Evolutionary conservation across 345 rosid genomes (phyloP).

Genomic region (Moricandia moricandioides): DNA sequence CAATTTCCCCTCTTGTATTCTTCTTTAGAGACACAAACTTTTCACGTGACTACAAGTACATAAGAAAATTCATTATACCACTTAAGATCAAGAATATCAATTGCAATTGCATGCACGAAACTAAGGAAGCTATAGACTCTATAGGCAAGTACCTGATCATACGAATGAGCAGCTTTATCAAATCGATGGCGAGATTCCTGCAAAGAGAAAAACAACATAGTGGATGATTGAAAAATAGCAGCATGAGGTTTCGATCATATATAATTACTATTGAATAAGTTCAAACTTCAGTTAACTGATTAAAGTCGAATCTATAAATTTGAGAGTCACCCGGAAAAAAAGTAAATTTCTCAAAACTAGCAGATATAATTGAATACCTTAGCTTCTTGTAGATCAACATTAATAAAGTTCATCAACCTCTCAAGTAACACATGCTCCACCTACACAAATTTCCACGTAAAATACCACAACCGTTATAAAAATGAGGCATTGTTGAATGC

Average conservation of each 20-base stretch:
- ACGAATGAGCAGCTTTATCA: constrained; percentile 59
- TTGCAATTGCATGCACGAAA: constrained; percentile 16
- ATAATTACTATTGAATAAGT: not conserved
- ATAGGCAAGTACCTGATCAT: constrained; percentile 69
- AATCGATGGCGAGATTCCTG: constrained; percentile 79
- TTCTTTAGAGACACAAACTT: constrained; percentile 86
- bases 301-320: constrained; percentile 1
- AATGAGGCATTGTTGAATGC: not conserved
- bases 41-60: constrained; percentile 70
- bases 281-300: not conserved
- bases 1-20: constrained; percentile 66
- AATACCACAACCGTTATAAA: constrained; percentile 7
- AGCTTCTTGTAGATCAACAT: constrained; percentile 68
- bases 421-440: constrained; percentile 83
- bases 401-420: constrained; percentile 63
- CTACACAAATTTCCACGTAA: constrained; percentile 35
- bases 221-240: not conserved
- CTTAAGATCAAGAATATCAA: constrained; percentile 9
- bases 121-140: not conserved
- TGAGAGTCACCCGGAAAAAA: not conserved
- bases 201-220: constrained; percentile 28
- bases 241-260: not conserved
- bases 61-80: constrained; percentile 17
- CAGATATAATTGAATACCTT: constrained; percentile 48
- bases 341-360: not conserved